A percentile compares a stretch with the other conserved stretches of the same genome.
phyloP scores from a whole-genome alignment of 768 basidiomycete genomes.

The Pisolithus albus region DNA sequence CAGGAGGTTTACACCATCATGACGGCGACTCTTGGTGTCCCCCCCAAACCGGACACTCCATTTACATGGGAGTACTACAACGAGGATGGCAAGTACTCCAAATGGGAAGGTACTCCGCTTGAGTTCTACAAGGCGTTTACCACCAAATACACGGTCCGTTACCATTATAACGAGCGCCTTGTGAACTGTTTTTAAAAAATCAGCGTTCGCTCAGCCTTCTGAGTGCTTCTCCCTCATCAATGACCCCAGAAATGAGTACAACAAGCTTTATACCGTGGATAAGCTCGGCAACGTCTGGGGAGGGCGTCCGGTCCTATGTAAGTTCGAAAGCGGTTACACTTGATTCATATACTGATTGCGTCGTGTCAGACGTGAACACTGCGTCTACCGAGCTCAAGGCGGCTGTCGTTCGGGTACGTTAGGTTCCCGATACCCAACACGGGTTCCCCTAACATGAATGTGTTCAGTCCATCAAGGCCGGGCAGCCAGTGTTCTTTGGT shows the following conservation, averaged over 20 bases:
- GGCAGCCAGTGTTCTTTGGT: conserved; percentile 90
- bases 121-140: conserved; percentile 73
- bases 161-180: not conserved
- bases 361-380: conserved; percentile 74
- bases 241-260: conserved; percentile 83
- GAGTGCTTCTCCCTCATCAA: conserved; percentile 92
- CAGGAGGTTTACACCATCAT: conserved; percentile 79
- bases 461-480: conserved; percentile 67
- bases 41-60: conserved; percentile 61
- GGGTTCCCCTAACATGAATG: not conserved
- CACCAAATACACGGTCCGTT: conserved; percentile 46
- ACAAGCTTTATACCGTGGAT: conserved; percentile 83
- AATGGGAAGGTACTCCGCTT: conserved; percentile 74
- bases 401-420: conserved; percentile 60
- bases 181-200: not conserved
- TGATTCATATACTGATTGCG: not conserved
- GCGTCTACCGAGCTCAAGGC: conserved; percentile 75
- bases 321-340: conserved; percentile 16
- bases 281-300: conserved; percentile 92
- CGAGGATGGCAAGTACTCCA: conserved; percentile 63
- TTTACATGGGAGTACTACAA: conserved; percentile 91
- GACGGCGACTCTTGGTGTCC: conserved; percentile 80
- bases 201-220: conserved; percentile 36
- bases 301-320: conserved; percentile 77
- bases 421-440: not conserved